phyloP scores from a whole-genome alignment of 495 filamentous ascomycete species.

The Trichoderma reesei region DNA sequence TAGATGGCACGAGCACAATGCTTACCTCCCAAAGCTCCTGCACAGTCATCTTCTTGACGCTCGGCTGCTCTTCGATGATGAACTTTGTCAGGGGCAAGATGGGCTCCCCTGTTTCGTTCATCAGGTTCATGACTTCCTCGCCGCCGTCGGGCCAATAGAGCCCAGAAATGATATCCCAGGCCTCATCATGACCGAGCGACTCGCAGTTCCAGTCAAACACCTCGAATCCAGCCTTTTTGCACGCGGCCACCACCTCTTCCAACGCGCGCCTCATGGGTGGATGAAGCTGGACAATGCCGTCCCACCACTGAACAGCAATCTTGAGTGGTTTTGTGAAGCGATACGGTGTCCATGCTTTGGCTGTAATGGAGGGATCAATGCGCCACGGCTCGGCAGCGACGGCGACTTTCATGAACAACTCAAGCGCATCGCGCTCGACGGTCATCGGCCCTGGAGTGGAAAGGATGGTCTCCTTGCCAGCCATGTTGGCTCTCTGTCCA shows the following conservation, averaged over 20 bases:
- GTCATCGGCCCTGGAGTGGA: conserved; percentile 35
- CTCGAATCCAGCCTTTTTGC: conserved; percentile 38
- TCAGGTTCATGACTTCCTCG: conserved; percentile 30
- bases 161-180: conserved; percentile 45
- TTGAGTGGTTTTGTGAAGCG: conserved; percentile 13
- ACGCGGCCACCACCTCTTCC: conserved; percentile 16
- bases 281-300: background rate
- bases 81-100: conserved; percentile 46
- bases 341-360: conserved; percentile 45
- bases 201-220: conserved; percentile 48
- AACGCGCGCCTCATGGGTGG: conserved; percentile 5
- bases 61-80: conserved; percentile 44
- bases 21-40: conserved; percentile 20
- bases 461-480: conserved; percentile 21
- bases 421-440: conserved; percentile 27
- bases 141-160: conserved; percentile 51
- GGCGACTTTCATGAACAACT: conserved; percentile 50
- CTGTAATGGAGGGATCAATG: conserved; percentile 44
- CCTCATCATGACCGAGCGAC: conserved; percentile 46
- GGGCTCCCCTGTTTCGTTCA: conserved; percentile 45
- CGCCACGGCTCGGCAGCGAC: conserved; percentile 50
- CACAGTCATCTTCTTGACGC: conserved; percentile 27
- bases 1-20: background rate
- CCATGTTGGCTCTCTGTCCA: conserved; percentile 21
- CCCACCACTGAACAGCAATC: background rate